A percentile compares a stretch with the other conserved stretches of the same genome.
These are phyloP conservation scores for Paraphaeosphaeria minitans DNA, from an alignment of 2,329 filamentous ascomycete genomes.

Conservation along the genomic window DNA sequence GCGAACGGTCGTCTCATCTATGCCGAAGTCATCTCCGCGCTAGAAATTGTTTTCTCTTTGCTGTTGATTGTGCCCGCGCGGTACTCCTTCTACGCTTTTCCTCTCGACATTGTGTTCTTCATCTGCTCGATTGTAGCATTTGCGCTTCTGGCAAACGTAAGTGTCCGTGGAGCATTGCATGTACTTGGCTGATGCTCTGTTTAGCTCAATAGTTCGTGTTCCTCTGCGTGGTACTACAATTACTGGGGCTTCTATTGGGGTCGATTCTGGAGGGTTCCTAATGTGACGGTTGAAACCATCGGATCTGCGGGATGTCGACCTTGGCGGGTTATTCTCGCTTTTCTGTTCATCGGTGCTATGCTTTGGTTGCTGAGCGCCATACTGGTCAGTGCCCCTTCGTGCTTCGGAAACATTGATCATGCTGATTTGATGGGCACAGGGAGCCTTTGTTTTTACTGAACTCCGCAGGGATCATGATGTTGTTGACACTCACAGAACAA, in stretches of 20 bases:
- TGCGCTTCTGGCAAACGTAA: constrained; percentile 15
- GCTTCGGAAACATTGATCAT: background rate
- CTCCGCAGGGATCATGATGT: constrained; percentile 4
- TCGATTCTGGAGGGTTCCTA: constrained; percentile 16
- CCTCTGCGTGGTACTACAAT: constrained; percentile 16
- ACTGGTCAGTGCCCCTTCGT: constrained; percentile 12
- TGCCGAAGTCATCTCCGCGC: constrained; percentile 15
- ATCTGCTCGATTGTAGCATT: constrained; percentile 19
- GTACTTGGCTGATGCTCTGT: constrained; percentile 9
- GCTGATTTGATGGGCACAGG: constrained; percentile 5
- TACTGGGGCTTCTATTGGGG: constrained; percentile 22
- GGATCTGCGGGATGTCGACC: constrained; percentile 8
- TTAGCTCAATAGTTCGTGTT: constrained; percentile 18
- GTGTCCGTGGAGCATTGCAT: constrained; percentile 1
- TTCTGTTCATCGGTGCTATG: constrained; percentile 15
- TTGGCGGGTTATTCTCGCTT: constrained; percentile 15
- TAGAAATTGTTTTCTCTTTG: constrained; percentile 13
- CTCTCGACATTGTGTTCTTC: constrained; percentile 16
- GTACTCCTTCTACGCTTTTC: constrained; percentile 18
- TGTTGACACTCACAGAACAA: background rate
- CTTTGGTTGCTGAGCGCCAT: constrained; percentile 14
- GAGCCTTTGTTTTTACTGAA: constrained; percentile 10
- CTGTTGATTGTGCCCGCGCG: constrained; percentile 13
- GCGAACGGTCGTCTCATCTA: constrained; percentile 14
- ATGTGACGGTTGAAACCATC: background rate